Evolutionary conservation across 2,329 filamentous ascomycete genomes (phyloP), one percentile per base, ranked within the genome.

Genomic region (Epichloe aotearoae): DNA sequence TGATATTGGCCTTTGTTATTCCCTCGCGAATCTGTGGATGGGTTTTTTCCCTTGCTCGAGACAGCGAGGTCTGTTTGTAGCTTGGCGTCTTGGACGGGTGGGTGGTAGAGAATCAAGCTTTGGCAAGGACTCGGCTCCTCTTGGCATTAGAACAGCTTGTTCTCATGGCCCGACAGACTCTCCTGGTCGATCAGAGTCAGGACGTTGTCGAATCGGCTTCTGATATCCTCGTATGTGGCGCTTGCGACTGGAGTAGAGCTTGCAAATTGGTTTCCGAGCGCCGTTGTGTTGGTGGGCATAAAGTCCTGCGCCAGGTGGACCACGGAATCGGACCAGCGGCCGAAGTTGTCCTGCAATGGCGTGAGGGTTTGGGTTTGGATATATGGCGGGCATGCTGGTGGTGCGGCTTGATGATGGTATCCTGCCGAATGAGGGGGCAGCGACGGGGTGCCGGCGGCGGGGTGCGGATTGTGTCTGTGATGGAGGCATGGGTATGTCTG

Each of bases 131-230:
- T 23, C 23, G 23, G 23, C 23, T 23, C 23, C 5, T 23, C 23
- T 23, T 23, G 23, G 23, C 23, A 23, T 23, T 23, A 5, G 5
- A 23, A 23, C 23, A 23, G 5, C 23, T 23, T 23, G 74, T 69
- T 71, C 59, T 84, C 77, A 53, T 75, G 66, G 4, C 76, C 75
- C 14, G 63, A 58, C 26, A 73, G 72, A 33, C 66, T 69, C 26
- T 86, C 83, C 19, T 74, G 71, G 62, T 90, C 86, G 50, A 90
- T 88, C 30, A 77, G 72, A 1, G 84, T 87, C 62, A 90, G 79
- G 51, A 88, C 73, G 43, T 79, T 69, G 62, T 87, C 77, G 53
- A 23, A 23, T 23, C 23, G 23, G 5, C 23, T 23, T 23, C 23
- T 23, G 23, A 23, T 6, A 6, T 23, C 5, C 23, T 23, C 23